Evolutionary conservation across 345 rosid genomes (phyloP), one percentile per base, ranked within the genome.

Genomic region (Bruguiera sexangula): DNA sequence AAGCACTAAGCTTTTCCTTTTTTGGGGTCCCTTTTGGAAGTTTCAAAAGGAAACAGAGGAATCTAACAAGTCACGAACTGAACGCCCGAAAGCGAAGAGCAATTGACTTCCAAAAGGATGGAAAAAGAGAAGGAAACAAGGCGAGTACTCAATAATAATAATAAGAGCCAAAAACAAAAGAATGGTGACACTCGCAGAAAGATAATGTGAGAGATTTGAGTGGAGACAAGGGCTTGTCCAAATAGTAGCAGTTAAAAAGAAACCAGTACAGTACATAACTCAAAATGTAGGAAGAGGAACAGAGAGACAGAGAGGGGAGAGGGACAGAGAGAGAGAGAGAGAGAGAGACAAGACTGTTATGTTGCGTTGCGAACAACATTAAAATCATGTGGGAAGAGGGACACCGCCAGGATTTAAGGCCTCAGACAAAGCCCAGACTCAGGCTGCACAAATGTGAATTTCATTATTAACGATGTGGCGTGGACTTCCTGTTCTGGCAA

Each of bases 161-260:
- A 46, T 21, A 62, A 68, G 69, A 64, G 64, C 56, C 64, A 21
- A 15, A 21, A n/a, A 31, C 8, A 70, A 70, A 21, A n/a, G 31
- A 69, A 29, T 34, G 55, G 77, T 65, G 63, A 65, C 75, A 79
- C 62, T 43, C 69, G 68, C 76, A 77, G 73, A 27, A 27, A 79
- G 24, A 65, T 13, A 39, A 63, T 10, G 56, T 31, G 31, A 63
- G 54, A 69, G 36, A 71, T 58, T 32, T 21, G 32, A 16, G 53
- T 26, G 60, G 24, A n/a, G 34, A 39, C 6, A 71, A 60, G 29
- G 62, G 57, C 43, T 31, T 54, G 67, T 34, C 50, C 13, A 27
- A 24, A 61, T 57, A 66, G 19, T 10, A 11, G 61, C 54, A 34
- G 48, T 43, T 26, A 15, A 46, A 26, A 52, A 24, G 46, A 36